Evolutionary conservation across 352 stramenopile genomes (phyloP).

Genomic region (Thraustotheca clavata): DNA sequence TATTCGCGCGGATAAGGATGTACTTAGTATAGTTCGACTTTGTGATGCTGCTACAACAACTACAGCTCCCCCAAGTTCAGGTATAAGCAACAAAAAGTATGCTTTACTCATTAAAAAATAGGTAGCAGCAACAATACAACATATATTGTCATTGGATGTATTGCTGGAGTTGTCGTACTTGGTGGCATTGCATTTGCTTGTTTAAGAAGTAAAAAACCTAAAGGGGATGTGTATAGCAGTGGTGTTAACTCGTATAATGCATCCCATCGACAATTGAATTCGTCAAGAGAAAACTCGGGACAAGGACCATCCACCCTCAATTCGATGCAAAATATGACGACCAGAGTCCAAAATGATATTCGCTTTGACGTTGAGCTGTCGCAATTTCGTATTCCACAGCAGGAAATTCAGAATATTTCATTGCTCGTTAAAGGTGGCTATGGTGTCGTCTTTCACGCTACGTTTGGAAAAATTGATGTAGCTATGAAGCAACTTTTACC

Average conservation of each 20-base stretch:
- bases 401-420: conserved; percentile 45
- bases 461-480: conserved; percentile 60
- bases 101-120: conserved; percentile 32
- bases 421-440: conserved; percentile 55
- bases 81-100: conserved; percentile 22
- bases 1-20: not conserved
- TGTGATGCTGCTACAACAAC: not conserved
- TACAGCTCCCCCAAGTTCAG: not conserved
- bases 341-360: conserved; percentile 31
- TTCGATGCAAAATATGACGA: conserved; percentile 19
- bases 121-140: conserved; percentile 28
- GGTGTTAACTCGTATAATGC: not conserved
- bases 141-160: conserved; percentile 36
- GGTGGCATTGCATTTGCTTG: conserved; percentile 34
- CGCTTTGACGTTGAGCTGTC: conserved; percentile 40
- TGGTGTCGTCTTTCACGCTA: conserved; percentile 57
- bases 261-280: not conserved
- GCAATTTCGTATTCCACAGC: conserved; percentile 40
- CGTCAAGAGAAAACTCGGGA: not conserved
- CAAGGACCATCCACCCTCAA: conserved; percentile 24
- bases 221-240: conserved; percentile 4
- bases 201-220: conserved; percentile 25
- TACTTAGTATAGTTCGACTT: not conserved
- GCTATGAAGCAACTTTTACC: conserved; percentile 51
- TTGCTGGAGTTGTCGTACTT: conserved; percentile 35